Evolutionary conservation across 2,329 filamentous ascomycete genomes (phyloP).

Genomic region (Apiospora pterosperma): DNA sequence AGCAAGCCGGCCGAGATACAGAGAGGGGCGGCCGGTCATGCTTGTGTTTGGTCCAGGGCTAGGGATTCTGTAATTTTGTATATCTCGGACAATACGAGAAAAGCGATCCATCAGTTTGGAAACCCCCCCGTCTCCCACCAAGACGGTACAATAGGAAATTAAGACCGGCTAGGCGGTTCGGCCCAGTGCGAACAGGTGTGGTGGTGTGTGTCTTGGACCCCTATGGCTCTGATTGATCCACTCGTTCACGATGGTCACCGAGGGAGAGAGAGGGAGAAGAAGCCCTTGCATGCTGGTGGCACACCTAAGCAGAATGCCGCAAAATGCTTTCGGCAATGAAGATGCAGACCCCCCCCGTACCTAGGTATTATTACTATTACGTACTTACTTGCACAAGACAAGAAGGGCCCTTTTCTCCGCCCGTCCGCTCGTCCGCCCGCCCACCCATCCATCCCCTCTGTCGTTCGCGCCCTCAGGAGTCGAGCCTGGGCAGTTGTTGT

Average conservation of each 20-base stretch:
- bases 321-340: background rate
- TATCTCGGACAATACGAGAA: background rate
- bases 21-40: background rate
- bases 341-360: background rate
- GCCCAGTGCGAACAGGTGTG: background rate
- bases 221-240: too few species aligned
- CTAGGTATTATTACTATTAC: too few species aligned
- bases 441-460: too few species aligned
- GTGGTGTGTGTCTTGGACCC: too few species aligned
- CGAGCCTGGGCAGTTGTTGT: too few species aligned
- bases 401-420: too few species aligned
- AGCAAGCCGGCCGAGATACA: background rate
- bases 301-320: background rate
- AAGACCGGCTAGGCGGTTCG: background rate
- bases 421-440: too few species aligned
- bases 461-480: too few species aligned
- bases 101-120: background rate
- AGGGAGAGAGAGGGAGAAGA: background rate
- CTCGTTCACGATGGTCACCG: background rate
- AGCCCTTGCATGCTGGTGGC: background rate
- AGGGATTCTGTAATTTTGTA: background rate
- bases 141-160: background rate
- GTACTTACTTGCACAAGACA: too few species aligned
- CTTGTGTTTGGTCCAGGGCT: background rate
- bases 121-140: background rate